Evolutionary conservation across 768 basidiomycete species (phyloP), one percentile per base, ranked within the genome.

Genomic region (Boletus reticuloceps): DNA sequence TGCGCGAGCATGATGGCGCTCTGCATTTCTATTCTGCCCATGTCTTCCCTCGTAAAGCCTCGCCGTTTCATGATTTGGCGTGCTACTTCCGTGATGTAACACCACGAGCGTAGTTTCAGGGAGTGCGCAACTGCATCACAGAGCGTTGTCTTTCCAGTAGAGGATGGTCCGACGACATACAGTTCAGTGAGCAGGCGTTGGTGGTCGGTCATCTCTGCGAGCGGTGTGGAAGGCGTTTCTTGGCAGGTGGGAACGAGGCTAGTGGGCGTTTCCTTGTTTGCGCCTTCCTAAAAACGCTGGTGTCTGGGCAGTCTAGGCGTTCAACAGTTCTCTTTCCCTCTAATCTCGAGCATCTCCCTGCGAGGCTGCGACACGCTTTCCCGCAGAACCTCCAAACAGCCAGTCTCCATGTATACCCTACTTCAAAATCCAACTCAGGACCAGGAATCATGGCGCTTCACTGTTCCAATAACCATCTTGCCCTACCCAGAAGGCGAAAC

Each of bases 71-170:
- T 85, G 39, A 88, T 77, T 25, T 71, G 65, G 29, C 86, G 74
- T 4, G 86, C 86, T 20, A 85, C 81, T 66, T 89, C 86, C 22
- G 73, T 80, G 54, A 89, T 77, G 53, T 78, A 78, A 31, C 75
- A 76, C 31, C 64, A 53, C 17, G 63, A 61, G 3, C 58, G 50
- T 31, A 88, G 55, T 2, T 70, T 68, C 11, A 85, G 61, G 37
- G 72, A 71, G 43, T 71, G 58, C 0, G 76, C 76, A 0, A 86
- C 66, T 2, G 82, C 81, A 36, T 76, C 66, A 65, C 83, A 86
- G 4, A 87, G 75, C 0, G 85, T 87, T 25, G 86, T 84, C 67
- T 88, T 89, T n/a, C 86, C 86, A 13, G 82, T 82, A 16, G 85
- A 85, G 68, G 82, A 79, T 29, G 82, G 82, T 7, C 82, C 82